A percentile compares a stretch with the other conserved stretches of the same genome.
These are phyloP conservation scores for Chaetomiaceae sp. DNA, from an alignment of 2,329 filamentous ascomycete genomes.

Conservation along the genomic window DNA sequence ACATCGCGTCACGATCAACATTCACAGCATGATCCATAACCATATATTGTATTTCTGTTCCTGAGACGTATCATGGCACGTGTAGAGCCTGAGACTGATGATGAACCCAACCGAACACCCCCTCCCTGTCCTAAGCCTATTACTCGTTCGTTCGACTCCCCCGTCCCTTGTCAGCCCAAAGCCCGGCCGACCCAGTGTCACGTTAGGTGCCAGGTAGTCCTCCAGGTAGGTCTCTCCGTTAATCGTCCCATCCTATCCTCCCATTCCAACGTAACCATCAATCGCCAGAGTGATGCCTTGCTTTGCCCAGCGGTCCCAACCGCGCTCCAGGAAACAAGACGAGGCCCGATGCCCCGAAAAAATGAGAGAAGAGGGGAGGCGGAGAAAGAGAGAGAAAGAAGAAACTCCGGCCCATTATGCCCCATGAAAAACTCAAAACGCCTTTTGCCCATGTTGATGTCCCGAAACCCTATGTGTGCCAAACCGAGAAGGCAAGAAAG, in stretches of 20 bases:
- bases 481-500: neutral
- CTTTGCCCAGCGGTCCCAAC: neutral
- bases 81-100: conserved; percentile 1
- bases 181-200: no score
- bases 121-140: neutral
- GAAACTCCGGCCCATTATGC: neutral
- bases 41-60: conserved; percentile 5
- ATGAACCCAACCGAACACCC: neutral
- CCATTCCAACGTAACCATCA: neutral
- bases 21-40: neutral
- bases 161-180: no score
- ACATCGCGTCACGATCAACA: no score
- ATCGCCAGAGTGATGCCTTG: neutral
- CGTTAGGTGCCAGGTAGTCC: no score
- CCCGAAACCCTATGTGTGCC: conserved; percentile 3
- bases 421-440: conserved; percentile 1
- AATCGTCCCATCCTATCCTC: neutral
- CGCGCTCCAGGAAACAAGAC: neutral
- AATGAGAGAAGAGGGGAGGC: neutral
- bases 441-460: conserved; percentile 6
- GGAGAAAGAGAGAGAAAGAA: neutral
- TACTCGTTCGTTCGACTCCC: no score
- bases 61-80: conserved; percentile 1
- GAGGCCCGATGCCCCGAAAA: neutral
- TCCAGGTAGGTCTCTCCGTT: neutral